These are phyloP conservation scores for Syzygium jambos DNA, from an alignment of 345 rosid genomes.

Conservation along the genomic window DNA sequence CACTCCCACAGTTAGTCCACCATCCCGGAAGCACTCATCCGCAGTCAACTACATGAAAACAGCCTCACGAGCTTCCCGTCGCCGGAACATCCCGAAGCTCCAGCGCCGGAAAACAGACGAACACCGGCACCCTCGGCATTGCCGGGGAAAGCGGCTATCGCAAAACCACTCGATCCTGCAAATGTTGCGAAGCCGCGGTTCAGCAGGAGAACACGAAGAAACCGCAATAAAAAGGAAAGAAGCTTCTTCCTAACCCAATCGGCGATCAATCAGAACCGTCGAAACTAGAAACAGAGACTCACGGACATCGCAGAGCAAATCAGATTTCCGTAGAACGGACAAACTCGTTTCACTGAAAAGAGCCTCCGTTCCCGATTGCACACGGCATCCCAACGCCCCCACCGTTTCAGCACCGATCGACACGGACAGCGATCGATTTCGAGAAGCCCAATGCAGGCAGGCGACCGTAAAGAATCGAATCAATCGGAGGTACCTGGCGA, in stretches of 20 bases:
- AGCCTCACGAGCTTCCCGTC: not conserved
- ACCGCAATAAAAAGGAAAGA: not conserved
- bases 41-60: not conserved
- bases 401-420: not conserved
- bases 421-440: not conserved
- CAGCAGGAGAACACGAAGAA: not conserved
- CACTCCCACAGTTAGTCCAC: not conserved
- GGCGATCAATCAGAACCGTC: not conserved
- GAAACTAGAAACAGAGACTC: not conserved
- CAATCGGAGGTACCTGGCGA: not conserved
- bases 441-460: not conserved
- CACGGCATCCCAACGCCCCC: not conserved
- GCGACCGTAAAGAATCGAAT: not conserved
- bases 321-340: not conserved
- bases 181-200: not conserved
- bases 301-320: not conserved
- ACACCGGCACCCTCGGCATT: not conserved
- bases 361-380: not conserved
- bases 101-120: not conserved
- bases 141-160: not conserved
- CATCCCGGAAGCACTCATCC: not conserved
- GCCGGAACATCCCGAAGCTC: not conserved
- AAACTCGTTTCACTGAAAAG: not conserved
- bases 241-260: not conserved
- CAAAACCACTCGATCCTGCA: not conserved